A percentile compares a stretch with the other conserved stretches of the same genome.
Conservation (phyloP, 768 basidiomycete genomes). For the Tricholoma terreum region DNA sequence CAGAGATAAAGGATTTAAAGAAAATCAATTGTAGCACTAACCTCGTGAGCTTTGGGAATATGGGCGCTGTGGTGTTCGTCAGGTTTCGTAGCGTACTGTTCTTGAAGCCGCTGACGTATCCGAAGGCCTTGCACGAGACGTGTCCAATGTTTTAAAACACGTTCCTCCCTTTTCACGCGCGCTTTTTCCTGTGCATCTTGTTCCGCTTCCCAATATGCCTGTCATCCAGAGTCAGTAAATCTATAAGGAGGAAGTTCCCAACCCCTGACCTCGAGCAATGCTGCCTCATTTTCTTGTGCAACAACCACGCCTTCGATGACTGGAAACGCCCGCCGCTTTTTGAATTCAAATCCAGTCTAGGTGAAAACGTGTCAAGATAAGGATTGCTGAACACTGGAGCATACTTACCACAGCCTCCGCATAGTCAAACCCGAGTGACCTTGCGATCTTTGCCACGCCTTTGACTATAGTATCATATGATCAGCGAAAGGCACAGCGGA, state of each 20-base stretch:
- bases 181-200: slow-evolving; percentile 76
- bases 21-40: slow-evolving; percentile 11
- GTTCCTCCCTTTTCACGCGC: slow-evolving; percentile 69
- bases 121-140: slow-evolving; percentile 85
- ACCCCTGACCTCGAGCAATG: slow-evolving; percentile 66
- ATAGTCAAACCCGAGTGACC: slow-evolving; percentile 81
- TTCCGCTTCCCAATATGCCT: slow-evolving; percentile 88
- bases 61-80: slow-evolving; percentile 10
- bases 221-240: slow-evolving; percentile 10
- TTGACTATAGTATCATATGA: slow-evolving; percentile 50
- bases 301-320: slow-evolving; percentile 84
- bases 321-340: slow-evolving; percentile 84
- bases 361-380: not conserved
- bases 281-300: slow-evolving; percentile 72
- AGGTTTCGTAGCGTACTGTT: slow-evolving; percentile 58
- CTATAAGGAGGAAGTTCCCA: slow-evolving; percentile 3
- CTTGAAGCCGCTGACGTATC: slow-evolving; percentile 78
- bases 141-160: slow-evolving; percentile 83
- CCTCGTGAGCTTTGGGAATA: not conserved
- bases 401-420: slow-evolving; percentile 91
- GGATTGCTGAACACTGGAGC: not conserved
- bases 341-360: slow-evolving; percentile 96
- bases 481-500: not conserved
- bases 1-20: not conserved
- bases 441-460: slow-evolving; percentile 85